Evolutionary conservation across 2,329 filamentous ascomycete genomes (phyloP), one percentile per base, ranked within the genome.

Genomic region (Colletotrichum horii): DNA sequence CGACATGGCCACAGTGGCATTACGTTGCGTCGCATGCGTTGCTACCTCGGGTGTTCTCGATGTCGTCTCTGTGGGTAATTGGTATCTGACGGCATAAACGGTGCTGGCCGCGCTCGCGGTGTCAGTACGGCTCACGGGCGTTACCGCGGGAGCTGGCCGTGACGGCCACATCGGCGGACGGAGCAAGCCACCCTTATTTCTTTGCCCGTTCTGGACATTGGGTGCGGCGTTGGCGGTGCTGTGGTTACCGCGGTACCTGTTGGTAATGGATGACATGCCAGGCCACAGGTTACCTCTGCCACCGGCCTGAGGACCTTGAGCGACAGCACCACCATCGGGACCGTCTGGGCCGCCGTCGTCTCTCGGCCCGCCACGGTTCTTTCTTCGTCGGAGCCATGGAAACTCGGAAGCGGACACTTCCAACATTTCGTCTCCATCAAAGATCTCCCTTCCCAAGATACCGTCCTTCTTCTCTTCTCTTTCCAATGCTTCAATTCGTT

Each of bases 401-500:
- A 87, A 87, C 52, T 91, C 89, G 2, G 88, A 84, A 3, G 88
- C 85, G 48, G 89, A 88, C 19, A 89, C 85, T 66, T 96, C 94
- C 48, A 98, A 88, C 93, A 97, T 97, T 82, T 98, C 96, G 80
- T 98, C 96, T 5, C 96, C 96, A 79, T 98, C 96, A 81, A 98
- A 98, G 0, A 98, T 93, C 81, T 98, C 96, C 77, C 96, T 89
- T 5, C 96, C 96, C 2, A 98, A 86, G 71, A 98, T 97, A 1
- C 96, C 96, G 79, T 98, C 96, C 84, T 97, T 98, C 84, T 96
- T 95, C 83, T 98, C 96, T 83, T 98, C 96, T 79, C 96, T 92
- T 86, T 98, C 96, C 76, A 98, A 85, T 0, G 96, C 95, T 83
- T 98, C 96, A 65, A 98, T 98, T 30, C 96, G 91, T 84, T 98